Conservation (phyloP, 2,329 filamentous ascomycete genomes). For the Tolypocladium ovalisporum region DNA sequence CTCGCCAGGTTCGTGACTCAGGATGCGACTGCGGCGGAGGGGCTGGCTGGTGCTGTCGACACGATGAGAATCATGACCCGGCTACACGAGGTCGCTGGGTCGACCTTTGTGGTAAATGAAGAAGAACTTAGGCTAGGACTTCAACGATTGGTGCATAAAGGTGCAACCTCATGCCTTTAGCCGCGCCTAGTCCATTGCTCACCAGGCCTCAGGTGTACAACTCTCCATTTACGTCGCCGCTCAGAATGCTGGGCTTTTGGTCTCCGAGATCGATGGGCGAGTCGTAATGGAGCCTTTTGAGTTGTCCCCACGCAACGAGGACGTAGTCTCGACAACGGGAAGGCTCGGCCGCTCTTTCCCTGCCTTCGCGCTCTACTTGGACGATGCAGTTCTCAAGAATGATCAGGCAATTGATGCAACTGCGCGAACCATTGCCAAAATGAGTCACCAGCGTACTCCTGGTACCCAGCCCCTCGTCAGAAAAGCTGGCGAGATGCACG, state of each 20-base stretch:
- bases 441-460: constrained; percentile 16
- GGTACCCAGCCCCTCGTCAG: no score
- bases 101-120: no score
- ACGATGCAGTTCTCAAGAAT: constrained; percentile 8
- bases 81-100: no score
- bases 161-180: no score
- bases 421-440: constrained; percentile 10
- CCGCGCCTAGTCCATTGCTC: background rate
- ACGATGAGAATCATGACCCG: no score
- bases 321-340: no score
- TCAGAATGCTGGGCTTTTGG: constrained; percentile 24
- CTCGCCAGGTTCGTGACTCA: background rate
- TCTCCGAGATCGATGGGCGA: constrained; percentile 7
- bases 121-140: no score
- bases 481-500: constrained; percentile 25
- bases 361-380: constrained; percentile 4
- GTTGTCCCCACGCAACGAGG: constrained; percentile 13
- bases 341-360: constrained; percentile 11
- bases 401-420: no score
- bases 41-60: no score
- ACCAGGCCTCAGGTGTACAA: background rate
- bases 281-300: constrained; percentile 23
- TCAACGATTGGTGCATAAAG: no score
- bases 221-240: background rate
- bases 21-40: no score